Base-by-base conservation (phyloP, 2,329 filamentous ascomycete species). In the Monilinia polystroma region DNA sequence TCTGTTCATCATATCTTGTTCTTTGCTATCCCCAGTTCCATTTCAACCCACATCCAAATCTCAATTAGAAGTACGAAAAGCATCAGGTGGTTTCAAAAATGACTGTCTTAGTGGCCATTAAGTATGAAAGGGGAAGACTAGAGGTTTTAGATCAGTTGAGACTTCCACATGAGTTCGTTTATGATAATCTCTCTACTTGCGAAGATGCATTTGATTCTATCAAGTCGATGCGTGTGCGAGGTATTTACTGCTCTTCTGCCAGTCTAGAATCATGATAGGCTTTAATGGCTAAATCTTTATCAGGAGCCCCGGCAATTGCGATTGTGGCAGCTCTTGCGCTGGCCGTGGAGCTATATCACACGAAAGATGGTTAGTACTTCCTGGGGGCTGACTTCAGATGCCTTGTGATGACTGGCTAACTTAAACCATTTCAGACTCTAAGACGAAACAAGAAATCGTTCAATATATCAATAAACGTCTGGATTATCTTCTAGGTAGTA, bases 281-380 rank as follows among this genome's bases (percentile, higher is more conserved):
- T 32, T 60, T 32, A 11, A 43, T 60, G 35, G 47, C 63, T 66
- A 66, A 68, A 41, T 55, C 51, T 45, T 68, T 55, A 66, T 51
- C 67, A 82, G 90, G 92, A 52, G 95, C 95, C 6, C 95, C 95
- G 0, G 95, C 95, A 56, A 99, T 99, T 77, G 95, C 95, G 55
- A 98, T 99, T 71, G 95, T 99, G n/a, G 95, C 95, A 29, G 91
- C 91, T 26, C 85, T 99, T 45, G 89, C 91, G 2, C 85, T 97
- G 47, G 93, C 93, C 1, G 91, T 97, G 11, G 94, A 98, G 77
- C 80, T 98, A 11, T 81, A 87, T 62, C 84, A 85, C 10, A 83
- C 84, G 68, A 78, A 75, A 58, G 81, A 79, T 72, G 76, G 80
- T 80, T 74, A 68, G 79, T 57, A 43, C 18, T 45, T 47, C 26